Evolutionary conservation across 768 basidiomycete species (phyloP).

Genomic region (Jaapia argillacea): DNA sequence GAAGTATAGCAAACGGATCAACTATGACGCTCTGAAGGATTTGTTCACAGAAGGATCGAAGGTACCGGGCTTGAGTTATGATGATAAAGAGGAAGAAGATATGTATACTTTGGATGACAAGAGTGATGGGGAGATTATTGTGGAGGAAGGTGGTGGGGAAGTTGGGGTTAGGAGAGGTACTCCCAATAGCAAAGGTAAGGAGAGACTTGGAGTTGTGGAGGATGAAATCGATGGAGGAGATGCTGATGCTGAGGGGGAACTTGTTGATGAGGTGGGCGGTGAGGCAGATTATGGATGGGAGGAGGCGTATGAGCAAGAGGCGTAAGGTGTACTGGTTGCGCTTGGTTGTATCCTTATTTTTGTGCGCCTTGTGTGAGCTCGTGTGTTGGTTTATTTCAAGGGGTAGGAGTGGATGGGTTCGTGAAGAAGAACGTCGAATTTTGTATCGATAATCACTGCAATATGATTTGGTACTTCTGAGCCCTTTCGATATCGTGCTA

Average conservation of each 20-base stretch:
- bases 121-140: slow-evolving; percentile 31
- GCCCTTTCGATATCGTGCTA: too few species aligned
- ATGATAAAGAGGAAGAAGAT: slow-evolving; percentile 36
- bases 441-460: too few species aligned
- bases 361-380: too few species aligned
- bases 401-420: too few species aligned
- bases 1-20: slow-evolving; percentile 87
- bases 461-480: too few species aligned
- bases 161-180: slow-evolving; percentile 8
- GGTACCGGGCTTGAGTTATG: slow-evolving; percentile 20
- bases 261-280: slow-evolving; percentile 23
- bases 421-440: too few species aligned
- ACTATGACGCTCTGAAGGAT: slow-evolving; percentile 81
- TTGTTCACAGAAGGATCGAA: slow-evolving; percentile 38
- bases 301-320: slow-evolving; percentile 68
- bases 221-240: slow-evolving; percentile 23
- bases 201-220: slow-evolving; percentile 5
- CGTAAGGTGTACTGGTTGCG: slow-evolving; percentile 16
- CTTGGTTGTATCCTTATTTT: not conserved
- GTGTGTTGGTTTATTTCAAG: too few species aligned
- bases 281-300: slow-evolving; percentile 30
- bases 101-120: slow-evolving; percentile 45
- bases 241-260: slow-evolving; percentile 11
- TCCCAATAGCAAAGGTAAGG: slow-evolving; percentile 8
- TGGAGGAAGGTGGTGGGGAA: slow-evolving; percentile 27